These are phyloP conservation scores for Neurospora africana DNA, from an alignment of 495 filamentous ascomycete genomes.

Conservation along the genomic window DNA sequence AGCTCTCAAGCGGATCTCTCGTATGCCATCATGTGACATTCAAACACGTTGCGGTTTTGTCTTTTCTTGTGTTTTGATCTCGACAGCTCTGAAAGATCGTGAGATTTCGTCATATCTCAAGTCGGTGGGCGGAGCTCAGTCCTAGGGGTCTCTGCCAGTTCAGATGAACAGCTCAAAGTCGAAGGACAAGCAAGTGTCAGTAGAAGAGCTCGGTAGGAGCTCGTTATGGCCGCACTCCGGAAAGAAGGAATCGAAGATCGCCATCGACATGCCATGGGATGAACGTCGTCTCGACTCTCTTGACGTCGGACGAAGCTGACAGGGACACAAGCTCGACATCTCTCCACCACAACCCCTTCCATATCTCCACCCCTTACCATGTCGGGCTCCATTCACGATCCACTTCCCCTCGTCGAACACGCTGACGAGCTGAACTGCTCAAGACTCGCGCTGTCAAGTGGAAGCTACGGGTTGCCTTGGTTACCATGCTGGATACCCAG, in stretches of 20 bases:
- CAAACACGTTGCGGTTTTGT: neutral
- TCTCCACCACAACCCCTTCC: neutral
- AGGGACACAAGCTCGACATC: neutral
- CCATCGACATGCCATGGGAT: neutral
- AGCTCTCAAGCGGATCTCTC: neutral
- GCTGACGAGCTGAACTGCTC: neutral
- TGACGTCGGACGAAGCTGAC: neutral
- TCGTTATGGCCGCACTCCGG: neutral
- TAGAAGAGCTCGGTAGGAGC: neutral
- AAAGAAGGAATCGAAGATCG: neutral
- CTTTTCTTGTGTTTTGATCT: neutral
- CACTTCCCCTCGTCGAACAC: neutral
- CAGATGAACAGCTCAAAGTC: neutral
- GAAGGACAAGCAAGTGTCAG: neutral
- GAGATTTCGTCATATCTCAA: neutral
- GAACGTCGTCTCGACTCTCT: neutral
- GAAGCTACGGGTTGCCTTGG: neutral
- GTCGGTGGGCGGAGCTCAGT: neutral
- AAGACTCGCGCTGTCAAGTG: neutral
- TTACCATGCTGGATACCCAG: neutral
- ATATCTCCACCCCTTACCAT: neutral
- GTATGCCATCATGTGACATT: neutral
- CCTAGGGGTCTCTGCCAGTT: neutral
- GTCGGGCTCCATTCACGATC: neutral
- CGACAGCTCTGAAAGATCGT: neutral